Conservation (phyloP, 2,329 filamentous ascomycete species). For the Nemania sp. region DNA sequence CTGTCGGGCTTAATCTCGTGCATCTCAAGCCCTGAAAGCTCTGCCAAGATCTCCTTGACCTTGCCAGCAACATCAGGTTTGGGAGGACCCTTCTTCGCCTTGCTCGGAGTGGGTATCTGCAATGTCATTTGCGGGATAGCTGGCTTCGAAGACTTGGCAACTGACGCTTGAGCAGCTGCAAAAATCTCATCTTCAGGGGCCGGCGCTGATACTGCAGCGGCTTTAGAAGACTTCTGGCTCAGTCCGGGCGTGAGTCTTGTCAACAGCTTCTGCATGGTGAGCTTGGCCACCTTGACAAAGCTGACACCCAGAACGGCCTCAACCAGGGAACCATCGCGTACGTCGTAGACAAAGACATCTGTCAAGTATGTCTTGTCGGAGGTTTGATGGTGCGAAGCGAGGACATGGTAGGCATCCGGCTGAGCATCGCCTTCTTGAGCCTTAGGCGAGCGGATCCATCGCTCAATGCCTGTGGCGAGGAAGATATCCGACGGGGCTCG, state of each 20-base stretch:
- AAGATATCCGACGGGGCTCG: constrained; percentile 36
- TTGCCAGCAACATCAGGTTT: constrained; percentile 7
- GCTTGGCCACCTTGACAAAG: constrained; percentile 36
- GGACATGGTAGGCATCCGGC: constrained; percentile 36
- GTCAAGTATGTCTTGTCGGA: constrained; percentile 36
- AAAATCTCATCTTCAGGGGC: not conserved
- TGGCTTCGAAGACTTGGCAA: not conserved
- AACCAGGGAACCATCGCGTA: constrained; percentile 32
- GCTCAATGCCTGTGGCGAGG: constrained; percentile 39
- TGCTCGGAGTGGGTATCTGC: constrained; percentile 3
- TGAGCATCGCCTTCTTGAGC: constrained; percentile 1
- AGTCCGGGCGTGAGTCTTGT: constrained; percentile 27
- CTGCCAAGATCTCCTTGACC: constrained; percentile 5
- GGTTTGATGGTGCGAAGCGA: constrained; percentile 31
- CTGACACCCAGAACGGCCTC: constrained; percentile 42
- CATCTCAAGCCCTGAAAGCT: constrained; percentile 7
- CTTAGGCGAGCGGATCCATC: constrained; percentile 40
- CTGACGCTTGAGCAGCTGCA: not conserved
- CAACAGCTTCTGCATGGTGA: constrained; percentile 38
- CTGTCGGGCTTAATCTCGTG: constrained; percentile 29
- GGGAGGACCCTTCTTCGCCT: not conserved
- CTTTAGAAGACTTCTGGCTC: constrained; percentile 19
- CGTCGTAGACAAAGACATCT: constrained; percentile 44
- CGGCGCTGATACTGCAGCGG: not conserved
- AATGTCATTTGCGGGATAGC: not conserved